Evolutionary conservation across 768 basidiomycete genomes (phyloP).

Genomic region (Amanita muscaria): DNA sequence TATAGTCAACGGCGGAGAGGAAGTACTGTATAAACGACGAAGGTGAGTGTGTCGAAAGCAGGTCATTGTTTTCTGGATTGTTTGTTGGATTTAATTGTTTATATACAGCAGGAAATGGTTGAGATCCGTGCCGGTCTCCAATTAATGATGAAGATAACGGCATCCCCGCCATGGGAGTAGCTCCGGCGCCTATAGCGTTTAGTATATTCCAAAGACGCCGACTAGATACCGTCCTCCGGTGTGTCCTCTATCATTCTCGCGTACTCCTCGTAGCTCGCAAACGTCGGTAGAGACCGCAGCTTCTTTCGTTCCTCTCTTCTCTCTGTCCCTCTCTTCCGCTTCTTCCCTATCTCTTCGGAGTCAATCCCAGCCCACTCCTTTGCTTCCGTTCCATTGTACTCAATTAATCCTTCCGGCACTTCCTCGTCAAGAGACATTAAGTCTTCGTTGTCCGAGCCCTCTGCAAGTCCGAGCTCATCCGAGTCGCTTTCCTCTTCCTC

Average conservation of each 20-base stretch:
- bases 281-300: constrained; percentile 60
- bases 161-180: too few relatives aligned
- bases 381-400: constrained; percentile 48
- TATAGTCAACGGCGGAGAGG: constrained; percentile 17
- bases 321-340: constrained; percentile 36
- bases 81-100: not conserved
- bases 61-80: not conserved
- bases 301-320: constrained; percentile 55
- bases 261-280: constrained; percentile 84
- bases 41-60: not conserved
- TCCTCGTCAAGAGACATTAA: constrained; percentile 51
- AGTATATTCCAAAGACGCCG: too few relatives aligned
- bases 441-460: constrained; percentile 67
- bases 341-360: constrained; percentile 24
- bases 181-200: too few relatives aligned
- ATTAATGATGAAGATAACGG: too few relatives aligned
- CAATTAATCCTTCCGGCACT: constrained; percentile 47
- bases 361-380: constrained; percentile 52
- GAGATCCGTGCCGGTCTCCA: constrained; percentile 22
- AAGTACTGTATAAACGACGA: constrained; percentile 4
- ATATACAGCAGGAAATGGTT: constrained; percentile 1
- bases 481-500: constrained; percentile 24
- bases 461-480: constrained; percentile 43
- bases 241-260: constrained; percentile 77
- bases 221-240: constrained; percentile 59